These are phyloP conservation scores for Solanum megistacrolobum DNA, from an alignment of 257 asterid species.

Conservation along the genomic window DNA sequence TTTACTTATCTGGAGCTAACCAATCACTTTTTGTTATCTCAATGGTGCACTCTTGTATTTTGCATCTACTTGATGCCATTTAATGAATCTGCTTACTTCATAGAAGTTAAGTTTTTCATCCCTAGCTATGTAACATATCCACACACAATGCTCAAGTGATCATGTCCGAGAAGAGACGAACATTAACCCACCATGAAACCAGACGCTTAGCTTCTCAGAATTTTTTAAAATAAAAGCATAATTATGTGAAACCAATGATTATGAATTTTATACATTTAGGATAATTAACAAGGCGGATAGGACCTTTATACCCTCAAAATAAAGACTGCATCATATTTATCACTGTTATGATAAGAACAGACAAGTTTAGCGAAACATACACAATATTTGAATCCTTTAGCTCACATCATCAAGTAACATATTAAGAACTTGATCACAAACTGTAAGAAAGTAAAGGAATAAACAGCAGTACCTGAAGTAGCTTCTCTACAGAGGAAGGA, in stretches of 20 bases:
- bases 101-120: background rate
- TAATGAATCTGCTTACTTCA: background rate
- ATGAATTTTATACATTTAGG: background rate
- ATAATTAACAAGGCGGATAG: background rate
- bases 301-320: background rate
- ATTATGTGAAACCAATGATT: background rate
- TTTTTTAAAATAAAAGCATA: background rate
- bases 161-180: background rate
- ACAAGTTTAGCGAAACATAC: background rate
- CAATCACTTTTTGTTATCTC: background rate
- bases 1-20: background rate
- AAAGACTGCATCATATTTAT: background rate
- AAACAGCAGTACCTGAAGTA: conserved; percentile 1
- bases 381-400: background rate
- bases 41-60: background rate
- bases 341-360: background rate
- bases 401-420: background rate
- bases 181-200: background rate
- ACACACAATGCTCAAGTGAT: background rate
- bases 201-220: background rate
- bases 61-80: background rate
- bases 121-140: background rate
- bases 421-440: background rate
- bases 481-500: conserved; percentile 10
- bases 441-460: background rate